A percentile compares a stretch with the other conserved stretches of the same genome.
Conservation (phyloP, 495 filamentous ascomycete genomes). For the Aspergillus funiculosus region DNA sequence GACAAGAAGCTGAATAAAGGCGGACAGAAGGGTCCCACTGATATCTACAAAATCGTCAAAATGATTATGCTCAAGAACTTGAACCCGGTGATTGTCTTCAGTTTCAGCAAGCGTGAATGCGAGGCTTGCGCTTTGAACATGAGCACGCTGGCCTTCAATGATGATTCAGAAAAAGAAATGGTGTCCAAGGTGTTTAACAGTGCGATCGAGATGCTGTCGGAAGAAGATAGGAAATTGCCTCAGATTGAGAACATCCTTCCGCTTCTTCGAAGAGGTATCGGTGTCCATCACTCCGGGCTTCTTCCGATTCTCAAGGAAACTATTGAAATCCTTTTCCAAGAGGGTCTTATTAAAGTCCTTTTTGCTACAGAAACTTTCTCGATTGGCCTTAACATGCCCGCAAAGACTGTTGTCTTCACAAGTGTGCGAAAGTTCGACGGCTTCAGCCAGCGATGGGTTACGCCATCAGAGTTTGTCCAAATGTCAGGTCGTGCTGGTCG, state of each 20-base stretch:
- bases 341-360: constrained; percentile 93
- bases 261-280: constrained; percentile 83
- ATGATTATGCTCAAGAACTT: constrained; percentile 97
- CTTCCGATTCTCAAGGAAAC: constrained; percentile 96
- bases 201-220: constrained; percentile 81
- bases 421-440: constrained; percentile 94
- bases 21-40: constrained; percentile 62
- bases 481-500: constrained; percentile 97
- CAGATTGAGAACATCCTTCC: constrained; percentile 92
- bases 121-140: constrained; percentile 80
- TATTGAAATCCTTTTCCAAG: constrained; percentile 98
- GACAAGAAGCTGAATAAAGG: constrained; percentile 89
- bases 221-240: constrained; percentile 78
- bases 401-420: constrained; percentile 97
- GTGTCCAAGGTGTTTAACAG: constrained; percentile 89
- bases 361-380: constrained; percentile 99
- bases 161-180: constrained; percentile 93
- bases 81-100: constrained; percentile 98
- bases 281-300: constrained; percentile 93
- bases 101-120: constrained; percentile 96
- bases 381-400: constrained; percentile 97
- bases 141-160: constrained; percentile 87
- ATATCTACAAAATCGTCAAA: constrained; percentile 94
- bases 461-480: constrained; percentile 94
- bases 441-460: constrained; percentile 72